phyloP scores from a whole-genome alignment of 139 green algal species.

The Coelastrella sp. region DNA sequence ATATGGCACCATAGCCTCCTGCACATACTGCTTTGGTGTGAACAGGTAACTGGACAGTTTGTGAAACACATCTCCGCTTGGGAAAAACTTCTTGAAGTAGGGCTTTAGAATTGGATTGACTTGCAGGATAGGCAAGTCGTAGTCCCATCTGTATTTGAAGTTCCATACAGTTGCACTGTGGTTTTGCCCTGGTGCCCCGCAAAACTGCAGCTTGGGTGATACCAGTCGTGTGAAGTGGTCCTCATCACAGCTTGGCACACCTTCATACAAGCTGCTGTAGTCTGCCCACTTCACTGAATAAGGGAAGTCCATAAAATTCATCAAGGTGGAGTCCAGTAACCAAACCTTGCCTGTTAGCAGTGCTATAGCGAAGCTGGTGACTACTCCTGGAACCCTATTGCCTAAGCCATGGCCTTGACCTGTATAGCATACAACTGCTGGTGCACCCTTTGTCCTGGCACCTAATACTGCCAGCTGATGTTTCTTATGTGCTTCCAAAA shows the following conservation, averaged over 20 bases:
- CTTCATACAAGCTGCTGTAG: background rate
- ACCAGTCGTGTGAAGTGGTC: background rate
- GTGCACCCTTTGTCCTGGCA: background rate
- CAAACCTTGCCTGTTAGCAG: background rate
- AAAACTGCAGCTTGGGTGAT: background rate
- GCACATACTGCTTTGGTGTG: background rate
- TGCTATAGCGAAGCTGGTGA: background rate
- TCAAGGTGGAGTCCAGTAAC: background rate
- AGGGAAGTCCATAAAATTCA: background rate
- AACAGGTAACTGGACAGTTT: background rate
- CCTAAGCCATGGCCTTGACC: background rate
- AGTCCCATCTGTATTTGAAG: background rate
- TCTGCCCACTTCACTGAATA: background rate
- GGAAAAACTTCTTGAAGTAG: background rate
- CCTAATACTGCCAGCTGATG: background rate
- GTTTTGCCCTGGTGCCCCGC: background rate
- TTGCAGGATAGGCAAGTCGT: slow-evolving; percentile 7
- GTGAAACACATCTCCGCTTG: background rate
- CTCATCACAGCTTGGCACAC: background rate
- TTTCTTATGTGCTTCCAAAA: background rate
- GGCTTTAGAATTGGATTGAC: background rate
- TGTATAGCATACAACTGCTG: background rate
- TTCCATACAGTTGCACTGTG: background rate
- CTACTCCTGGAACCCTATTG: background rate
- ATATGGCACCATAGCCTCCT: background rate